Evolutionary conservation across 768 basidiomycete species (phyloP), one percentile per base, ranked within the genome.

Genomic region (Coprinellus micaceus): DNA sequence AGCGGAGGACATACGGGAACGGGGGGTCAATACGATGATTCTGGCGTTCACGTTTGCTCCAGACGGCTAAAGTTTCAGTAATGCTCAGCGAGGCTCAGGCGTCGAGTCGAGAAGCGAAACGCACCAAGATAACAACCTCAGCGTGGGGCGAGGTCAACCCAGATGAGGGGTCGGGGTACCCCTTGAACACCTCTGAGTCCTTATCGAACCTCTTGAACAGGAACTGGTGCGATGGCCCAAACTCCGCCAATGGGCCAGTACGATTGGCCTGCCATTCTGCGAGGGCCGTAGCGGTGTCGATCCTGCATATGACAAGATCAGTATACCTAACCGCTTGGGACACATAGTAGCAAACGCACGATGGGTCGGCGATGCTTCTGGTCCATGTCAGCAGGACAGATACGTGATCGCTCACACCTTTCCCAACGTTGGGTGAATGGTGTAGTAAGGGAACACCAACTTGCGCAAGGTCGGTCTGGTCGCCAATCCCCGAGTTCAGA

Each of bases 391-490:
- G 17, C 9, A 44, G 22, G n/a, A 44, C 17, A 1, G 43, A 44
- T 9, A 21, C 43, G 33, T 75, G 74, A 40, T 75, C 73, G 11
- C 64, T 54, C 3, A 74, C 58, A 52, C 73, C 73, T 53, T 68
- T 59, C 15, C 75, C 75, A 17, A 75, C 75, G 22, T 64, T 61
- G 1, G 73, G 74, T 13, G 69, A 58, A 58, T 74, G 30, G 22
- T 71, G 52, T 10, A 70, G 57, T 7, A 69, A 50, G 4, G 56
- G 33, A 25, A 75, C 64, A 1, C 65, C 67, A 21, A 67, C 33
- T 6, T 49, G 39, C 9, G 36, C 25, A 10, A 63, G 53, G 36
- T 57, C 53, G n/a, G 26, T 24, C 17, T 53, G 50, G 30, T 63
- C 58, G 3, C 67, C 67, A 54, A 69, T 68, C 37, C 65, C 66